Base-by-base conservation (phyloP, 805 yeast genomes). In the Candida maesae region DNA sequence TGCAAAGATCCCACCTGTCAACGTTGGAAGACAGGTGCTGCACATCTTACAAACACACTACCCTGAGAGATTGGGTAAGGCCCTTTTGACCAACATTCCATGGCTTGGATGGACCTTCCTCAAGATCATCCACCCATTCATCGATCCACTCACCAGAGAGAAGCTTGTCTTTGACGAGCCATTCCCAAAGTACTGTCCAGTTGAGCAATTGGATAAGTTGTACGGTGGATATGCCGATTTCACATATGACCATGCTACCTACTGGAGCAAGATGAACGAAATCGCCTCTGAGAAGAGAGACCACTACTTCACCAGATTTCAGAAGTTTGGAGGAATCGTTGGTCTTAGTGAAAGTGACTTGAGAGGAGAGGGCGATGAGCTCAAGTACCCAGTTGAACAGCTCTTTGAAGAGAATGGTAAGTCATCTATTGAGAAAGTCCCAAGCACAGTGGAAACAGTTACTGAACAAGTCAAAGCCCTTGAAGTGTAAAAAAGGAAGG, bases 21-120 rank as follows among this genome's bases (percentile, higher is more conserved):
- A 84, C 38, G 84, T 80, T 14, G 97, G 96, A 26, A 82, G 90
- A 59, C 95, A 89, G 65, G 98, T 91, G 24, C 72, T 93, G 51
- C 87, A 84, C 61, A 93, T 93, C 60, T 70, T 93, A 53, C 99
- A 93, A 66, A 89, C 95, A 11, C 99, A 93, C 64, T 93, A 93
- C 61, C 99, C 99, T 4, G 99, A 93, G 62, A 77, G 99, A 55
- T 71, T 93, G 45, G 99, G 99, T 29, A 84, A 82, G 59, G 97
- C 97, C 0, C 71, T 90, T 35, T 71, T 93, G 31, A 86, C 95
- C 36, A 91, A 93, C 63, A 89, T 93, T 50, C 98, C 98, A 12
- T 85, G 93, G 77, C 65, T 90, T 41, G 98, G 90, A 6, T 85
- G 95, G 86, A 81, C 96, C 9, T 93, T 93, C 56, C 68, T 93